A percentile compares a stretch with the other conserved stretches of the same genome.
Conservation (phyloP, 2,329 filamentous ascomycete genomes). For the Pseudonectria foliicola region DNA sequence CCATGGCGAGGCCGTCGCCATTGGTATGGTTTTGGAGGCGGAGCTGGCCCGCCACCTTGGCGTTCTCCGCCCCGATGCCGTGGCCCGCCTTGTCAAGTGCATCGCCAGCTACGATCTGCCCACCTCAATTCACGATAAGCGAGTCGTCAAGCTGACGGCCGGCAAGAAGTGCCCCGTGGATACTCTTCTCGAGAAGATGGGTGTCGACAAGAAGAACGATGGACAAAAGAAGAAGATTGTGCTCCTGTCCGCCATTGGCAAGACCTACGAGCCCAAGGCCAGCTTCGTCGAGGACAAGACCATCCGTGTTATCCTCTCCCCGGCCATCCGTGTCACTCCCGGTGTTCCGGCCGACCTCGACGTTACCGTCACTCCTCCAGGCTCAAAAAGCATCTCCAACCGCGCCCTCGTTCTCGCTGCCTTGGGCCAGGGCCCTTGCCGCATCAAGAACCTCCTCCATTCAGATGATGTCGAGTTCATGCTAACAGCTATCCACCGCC, state of each 20-base stretch:
- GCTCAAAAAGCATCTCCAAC: conserved; percentile 97
- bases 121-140: conserved; percentile 75
- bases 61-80: conserved; percentile 75
- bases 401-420: conserved; percentile 90
- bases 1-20: conserved; percentile 91
- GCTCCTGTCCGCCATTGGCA: conserved; percentile 81
- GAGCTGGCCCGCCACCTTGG: conserved; percentile 87
- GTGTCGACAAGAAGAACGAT: conserved; percentile 97
- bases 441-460: conserved; percentile 86
- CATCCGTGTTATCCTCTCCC: conserved; percentile 76
- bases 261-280: conserved; percentile 78
- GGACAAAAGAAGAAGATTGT: conserved; percentile 95
- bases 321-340: conserved; percentile 66
- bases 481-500: conserved; percentile 79
- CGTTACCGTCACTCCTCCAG: conserved; percentile 78
- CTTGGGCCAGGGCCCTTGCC: conserved; percentile 76
- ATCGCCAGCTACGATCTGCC: conserved; percentile 91
- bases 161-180: conserved; percentile 85
- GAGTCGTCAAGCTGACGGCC: conserved; percentile 72
- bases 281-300: conserved; percentile 81
- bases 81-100: conserved; percentile 85
- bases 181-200: conserved; percentile 84
- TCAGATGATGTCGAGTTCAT: conserved; percentile 97
- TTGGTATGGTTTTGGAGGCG: conserved; percentile 97
- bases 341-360: conserved; percentile 59